Evolutionary conservation across 495 filamentous ascomycete genomes (phyloP), one percentile per base, ranked within the genome.

Genomic region (Penicillium bovifimosum): DNA sequence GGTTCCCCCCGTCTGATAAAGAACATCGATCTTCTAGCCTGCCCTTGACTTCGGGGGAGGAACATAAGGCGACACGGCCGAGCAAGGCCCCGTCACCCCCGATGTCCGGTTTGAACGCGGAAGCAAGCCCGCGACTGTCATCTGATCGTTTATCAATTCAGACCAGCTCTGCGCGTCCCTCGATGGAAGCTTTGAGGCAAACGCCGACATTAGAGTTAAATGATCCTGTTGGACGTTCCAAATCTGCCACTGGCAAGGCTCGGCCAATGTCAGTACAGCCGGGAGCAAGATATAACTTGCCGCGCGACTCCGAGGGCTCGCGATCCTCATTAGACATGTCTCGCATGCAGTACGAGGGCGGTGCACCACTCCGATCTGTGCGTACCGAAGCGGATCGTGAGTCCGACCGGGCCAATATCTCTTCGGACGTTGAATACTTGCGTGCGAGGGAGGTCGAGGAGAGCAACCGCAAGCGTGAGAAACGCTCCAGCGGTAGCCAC

Each of bases 361-460:
- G 72, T 47, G 71, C 60, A 3, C 66, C 71, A 2, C 41, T 74
- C 29, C 58, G 70, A 48, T 52, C 68, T 41, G 60, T 64, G 53
- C 72, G 68, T 43, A 73, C 65, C 6, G 71, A 76, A 17, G 34
- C 60, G 40, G 73, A 74, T 38, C 68, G 60, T 11, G 59, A 62
- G 6, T 55, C 58, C 41, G 72, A 74, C 50, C 58, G 68, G 69
- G 33, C 74, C 33, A 85, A 82, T 50, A 95, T 96, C 47, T 77
- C 84, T 46, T 93, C 90, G 6, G 90, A 95, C 57, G 82, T 96
- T 14, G 92, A 95, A 47, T 97, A 90, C 62, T 75, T 96, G 3
- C 84, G 86, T 24, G 80, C 81, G 0, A 88, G 88, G 76, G 91
- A 96, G 64, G 78, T 80, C 28, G 80, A 84, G 54, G 81, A 85